Percentiles rank a stretch among this genome's conserved stretches.
phyloP scores from a whole-genome alignment of 2,329 filamentous ascomycete genomes.

The Chalaropsis ovoidea region DNA sequence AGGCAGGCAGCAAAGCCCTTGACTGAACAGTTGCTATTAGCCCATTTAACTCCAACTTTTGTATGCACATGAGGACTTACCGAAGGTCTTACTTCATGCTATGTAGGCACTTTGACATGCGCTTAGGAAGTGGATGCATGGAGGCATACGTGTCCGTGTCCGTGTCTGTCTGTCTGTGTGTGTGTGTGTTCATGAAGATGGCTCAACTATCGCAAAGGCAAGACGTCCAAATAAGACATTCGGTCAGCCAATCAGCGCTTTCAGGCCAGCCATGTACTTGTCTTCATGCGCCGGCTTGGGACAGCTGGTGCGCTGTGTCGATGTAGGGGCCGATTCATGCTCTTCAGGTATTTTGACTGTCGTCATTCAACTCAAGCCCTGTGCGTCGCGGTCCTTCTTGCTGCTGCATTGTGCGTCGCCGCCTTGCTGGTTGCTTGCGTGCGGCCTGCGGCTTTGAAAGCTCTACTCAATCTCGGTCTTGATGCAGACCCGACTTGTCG shows the following conservation, averaged over 20 bases:
- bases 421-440: not conserved
- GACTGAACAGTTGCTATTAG: no score
- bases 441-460: not conserved
- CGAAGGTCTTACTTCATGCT: not conserved
- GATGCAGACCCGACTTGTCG: not conserved
- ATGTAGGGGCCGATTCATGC: not conserved
- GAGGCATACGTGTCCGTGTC: not conserved
- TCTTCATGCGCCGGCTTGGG: not conserved
- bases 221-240: not conserved
- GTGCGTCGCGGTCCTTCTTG: not conserved
- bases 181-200: not conserved
- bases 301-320: not conserved
- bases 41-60: not conserved
- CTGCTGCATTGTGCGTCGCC: not conserved
- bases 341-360: not conserved
- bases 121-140: not conserved
- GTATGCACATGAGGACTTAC: not conserved
- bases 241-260: not conserved
- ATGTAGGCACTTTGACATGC: conserved; percentile 11
- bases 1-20: no score
- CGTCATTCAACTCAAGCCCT: not conserved
- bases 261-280: not conserved
- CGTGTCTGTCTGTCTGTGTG: not conserved
- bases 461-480: not conserved
- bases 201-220: not conserved